These are phyloP conservation scores for Fusarium luffae DNA, from an alignment of 2,329 filamentous ascomycete genomes.

Conservation along the genomic window DNA sequence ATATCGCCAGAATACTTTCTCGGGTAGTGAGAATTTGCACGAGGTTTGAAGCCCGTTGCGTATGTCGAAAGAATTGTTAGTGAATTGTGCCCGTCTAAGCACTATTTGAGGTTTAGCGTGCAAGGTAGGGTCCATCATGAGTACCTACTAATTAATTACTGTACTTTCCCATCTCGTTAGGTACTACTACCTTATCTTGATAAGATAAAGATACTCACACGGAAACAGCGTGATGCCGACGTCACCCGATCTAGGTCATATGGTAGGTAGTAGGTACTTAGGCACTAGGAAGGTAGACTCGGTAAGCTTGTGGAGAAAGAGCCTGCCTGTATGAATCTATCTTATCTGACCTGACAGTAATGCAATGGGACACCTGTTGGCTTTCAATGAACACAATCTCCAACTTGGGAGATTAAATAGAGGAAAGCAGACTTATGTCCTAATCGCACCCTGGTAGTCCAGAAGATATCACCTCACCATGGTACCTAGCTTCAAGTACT, in stretches of 20 bases:
- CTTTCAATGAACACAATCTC: not conserved
- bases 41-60: not conserved
- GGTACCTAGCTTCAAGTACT: not conserved
- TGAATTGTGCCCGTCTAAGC: slow-evolving; percentile 25
- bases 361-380: not conserved
- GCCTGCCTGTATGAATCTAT: not conserved
- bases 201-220: not conserved
- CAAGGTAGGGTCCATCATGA: slow-evolving; percentile 5
- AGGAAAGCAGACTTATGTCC: not conserved
- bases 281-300: not conserved
- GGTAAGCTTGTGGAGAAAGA: not conserved
- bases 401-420: not conserved
- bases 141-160: not conserved
- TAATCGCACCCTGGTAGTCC: not conserved
- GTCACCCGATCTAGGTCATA: slow-evolving; percentile 7
- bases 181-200: slow-evolving; percentile 14
- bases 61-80: slow-evolving; percentile 29
- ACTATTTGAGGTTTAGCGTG: slow-evolving; percentile 23
- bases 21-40: not conserved
- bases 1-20: not conserved
- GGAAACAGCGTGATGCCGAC: not conserved
- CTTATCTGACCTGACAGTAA: not conserved
- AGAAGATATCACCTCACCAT: not conserved
- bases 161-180: not conserved
- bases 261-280: not conserved